Evolutionary conservation across 371 early-diverging fungal species (phyloP), one percentile per base, ranked within the genome.

Genomic region (Apophysomyces trapeziformis): DNA sequence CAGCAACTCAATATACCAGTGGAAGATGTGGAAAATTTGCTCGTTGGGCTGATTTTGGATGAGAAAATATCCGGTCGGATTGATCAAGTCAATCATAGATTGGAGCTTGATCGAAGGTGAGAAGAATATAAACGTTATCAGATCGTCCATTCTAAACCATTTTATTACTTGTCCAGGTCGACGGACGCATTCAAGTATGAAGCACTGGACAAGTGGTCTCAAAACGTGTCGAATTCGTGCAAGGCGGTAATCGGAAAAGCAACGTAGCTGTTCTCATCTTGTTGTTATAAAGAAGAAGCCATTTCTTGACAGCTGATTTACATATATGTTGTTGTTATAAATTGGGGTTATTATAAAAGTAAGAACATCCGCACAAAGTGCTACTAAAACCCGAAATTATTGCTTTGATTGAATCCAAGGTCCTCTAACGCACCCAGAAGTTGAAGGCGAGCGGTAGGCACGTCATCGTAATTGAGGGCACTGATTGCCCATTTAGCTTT

Each of bases 401-500:
- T 83, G 2, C 65, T 57, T 36, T 70, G 75, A 58, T 78, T 79
- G 56, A 66, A 83, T 1, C 83, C 83, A 50, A 83, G 57, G 18
- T 78, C 72, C 35, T 78, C 70, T 36, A 96, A 72, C 11, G 98
- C 97, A 61, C 86, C 79, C 61, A 92, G 83, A 50, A 98, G 73
- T 68, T 96, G 93, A 0, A 87, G 83, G 9, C 95, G 82, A 0
- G 99, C 97, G 0, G 93, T 92, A 5, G 78, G 72, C 13, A 97
- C 83, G 73, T 98, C 98, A 65, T 97, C 97, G 68, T 95, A 98
- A 61, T 96, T 92, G 21, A 98, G 71, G 0, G 99, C 95, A 70
- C 96, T 96, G 64, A 96, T 92, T 1, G 96, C 98, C 86, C 92
- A 97, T 65, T 92, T 90, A 7, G 96, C 87, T 61, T 89, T 83